Percentiles rank a stretch among this genome's conserved stretches.
These are phyloP conservation scores for Serendipita vermifera DNA, from an alignment of 768 basidiomycete species.

Conservation along the genomic window DNA sequence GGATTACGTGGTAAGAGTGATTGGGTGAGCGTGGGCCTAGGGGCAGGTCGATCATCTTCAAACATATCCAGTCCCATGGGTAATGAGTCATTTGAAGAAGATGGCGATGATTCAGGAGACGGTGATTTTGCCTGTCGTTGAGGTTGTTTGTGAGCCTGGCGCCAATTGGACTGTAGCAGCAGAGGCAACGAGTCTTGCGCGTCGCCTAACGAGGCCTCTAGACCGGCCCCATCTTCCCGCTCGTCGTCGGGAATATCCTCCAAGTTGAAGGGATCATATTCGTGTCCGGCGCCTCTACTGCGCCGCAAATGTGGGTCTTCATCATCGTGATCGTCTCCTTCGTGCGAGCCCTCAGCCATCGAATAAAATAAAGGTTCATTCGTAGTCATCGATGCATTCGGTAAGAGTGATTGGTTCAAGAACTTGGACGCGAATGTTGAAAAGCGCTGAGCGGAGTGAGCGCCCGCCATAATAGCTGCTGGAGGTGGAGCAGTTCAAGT, in stretches of 20 bases:
- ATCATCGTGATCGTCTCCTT: constrained; percentile 37
- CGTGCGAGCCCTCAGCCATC: constrained; percentile 29
- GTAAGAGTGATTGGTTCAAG: constrained; percentile 40
- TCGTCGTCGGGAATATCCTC: constrained; percentile 32
- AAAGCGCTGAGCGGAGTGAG: no score
- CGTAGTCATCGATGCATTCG: constrained; percentile 35
- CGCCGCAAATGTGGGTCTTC: constrained; percentile 64
- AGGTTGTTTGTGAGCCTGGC: constrained; percentile 20
- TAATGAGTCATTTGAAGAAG: constrained; percentile 12
- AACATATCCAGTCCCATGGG: not conserved
- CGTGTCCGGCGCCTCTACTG: constrained; percentile 26
- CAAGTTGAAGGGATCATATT: constrained; percentile 24
- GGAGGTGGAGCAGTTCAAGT: no score
- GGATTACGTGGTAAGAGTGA: constrained; percentile 64
- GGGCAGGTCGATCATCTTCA: constrained; percentile 10
- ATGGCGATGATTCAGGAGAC: constrained; percentile 30
- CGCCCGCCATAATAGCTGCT: no score
- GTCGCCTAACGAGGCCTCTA: constrained; percentile 46
- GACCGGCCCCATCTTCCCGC: not conserved
- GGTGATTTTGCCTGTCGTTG: constrained; percentile 34
- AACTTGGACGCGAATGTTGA: constrained; percentile 75
- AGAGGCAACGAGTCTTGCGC: constrained; percentile 54
- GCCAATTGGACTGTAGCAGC: constrained; percentile 30
- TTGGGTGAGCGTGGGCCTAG: constrained; percentile 52
- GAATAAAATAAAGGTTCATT: constrained; percentile 81